Evolutionary conservation across 768 basidiomycete species (phyloP).

Genomic region (Porphyrellus cyaneotinctus): DNA sequence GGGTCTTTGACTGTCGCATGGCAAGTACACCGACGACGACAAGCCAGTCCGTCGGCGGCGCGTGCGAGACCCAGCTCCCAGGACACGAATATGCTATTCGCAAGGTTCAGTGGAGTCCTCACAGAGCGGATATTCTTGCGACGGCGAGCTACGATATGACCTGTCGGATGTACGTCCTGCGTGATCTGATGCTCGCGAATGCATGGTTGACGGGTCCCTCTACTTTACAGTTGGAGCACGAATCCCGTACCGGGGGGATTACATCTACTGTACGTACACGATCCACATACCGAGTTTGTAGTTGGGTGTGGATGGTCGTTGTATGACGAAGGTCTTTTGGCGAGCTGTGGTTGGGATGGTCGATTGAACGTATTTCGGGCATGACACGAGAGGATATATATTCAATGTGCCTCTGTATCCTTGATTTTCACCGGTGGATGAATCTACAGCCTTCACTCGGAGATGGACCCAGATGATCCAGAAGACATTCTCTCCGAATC

Average conservation of each 20-base stretch:
- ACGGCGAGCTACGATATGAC: conserved; percentile 93
- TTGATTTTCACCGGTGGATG: background rate
- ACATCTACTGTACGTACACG: conserved; percentile 67
- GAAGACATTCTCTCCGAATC: conserved; percentile 70
- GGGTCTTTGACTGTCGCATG: conserved; percentile 89
- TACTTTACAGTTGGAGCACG: conserved; percentile 65
- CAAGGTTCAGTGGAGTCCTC: conserved; percentile 87
- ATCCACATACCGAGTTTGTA: conserved; percentile 92
- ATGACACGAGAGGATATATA: conserved; percentile 15
- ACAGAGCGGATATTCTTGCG: conserved; percentile 65
- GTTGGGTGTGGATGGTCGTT: conserved; percentile 91
- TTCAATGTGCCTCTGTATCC: background rate
- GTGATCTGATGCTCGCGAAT: background rate
- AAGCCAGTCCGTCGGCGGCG: conserved; percentile 58
- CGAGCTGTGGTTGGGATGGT: conserved; percentile 55
- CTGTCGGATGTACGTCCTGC: conserved; percentile 69
- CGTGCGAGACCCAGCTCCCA: conserved; percentile 63
- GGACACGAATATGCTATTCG: conserved; percentile 92
- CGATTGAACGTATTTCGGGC: conserved; percentile 68
- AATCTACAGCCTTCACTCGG: too few species aligned
- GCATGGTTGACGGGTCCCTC: background rate
- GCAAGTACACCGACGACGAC: conserved; percentile 47
- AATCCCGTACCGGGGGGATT: conserved; percentile 44
- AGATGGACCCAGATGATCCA: conserved; percentile 24
- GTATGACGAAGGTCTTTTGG: conserved; percentile 81